Base-by-base conservation (phyloP, 2,329 filamentous ascomycete genomes). In the Bipolaris victoriae region DNA sequence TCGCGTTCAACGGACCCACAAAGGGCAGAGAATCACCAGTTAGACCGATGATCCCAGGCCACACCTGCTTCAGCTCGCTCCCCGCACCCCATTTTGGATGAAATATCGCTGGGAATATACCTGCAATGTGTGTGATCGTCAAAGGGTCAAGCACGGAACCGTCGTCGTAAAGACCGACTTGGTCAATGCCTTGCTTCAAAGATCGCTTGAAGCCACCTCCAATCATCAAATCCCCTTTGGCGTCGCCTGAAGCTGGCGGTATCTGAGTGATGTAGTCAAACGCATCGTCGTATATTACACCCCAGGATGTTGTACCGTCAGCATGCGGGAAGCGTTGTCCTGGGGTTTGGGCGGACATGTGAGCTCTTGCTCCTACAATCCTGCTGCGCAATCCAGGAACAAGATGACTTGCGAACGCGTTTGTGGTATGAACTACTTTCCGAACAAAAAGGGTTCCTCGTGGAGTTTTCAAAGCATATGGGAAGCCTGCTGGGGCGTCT, bases 351-450 rank as follows among this genome's bases (percentile, higher is more conserved):
- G 81, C 80, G 0, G 81, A 79, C 82, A 85, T 85, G 54, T 83
- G 80, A 4, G 43, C 51, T 16, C 51, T 35, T 35, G 52, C 52
- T 3, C 58, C 60, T 0, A 54, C 52, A 10, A 63, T 61, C 11
- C 55, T 63, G n/a, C 31, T 61, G 39, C 77, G 74, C 1, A 86
- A 72, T 0, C 76, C 78, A 0, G 84, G 83, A 2, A 87, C 65
- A 1, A 87, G 78, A 49, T 84, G 79, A 0, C 79, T 70, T 0
- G 82, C 77, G 60, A 82, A 82, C 5, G 76, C 83, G 59, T 88
- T 87, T 1, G 84, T 88, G 7, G 83, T 83, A 60, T 88, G 83
- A 2, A 88, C 76, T 1, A 88, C 75, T 50, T 87, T 80, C 0
- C 75, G 73, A 7, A 83, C 77, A 3, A 65, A 68, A 33, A 87